Evolutionary conservation across 2,329 filamentous ascomycete species (phyloP).

Genomic region (Trichoderma sp.): DNA sequence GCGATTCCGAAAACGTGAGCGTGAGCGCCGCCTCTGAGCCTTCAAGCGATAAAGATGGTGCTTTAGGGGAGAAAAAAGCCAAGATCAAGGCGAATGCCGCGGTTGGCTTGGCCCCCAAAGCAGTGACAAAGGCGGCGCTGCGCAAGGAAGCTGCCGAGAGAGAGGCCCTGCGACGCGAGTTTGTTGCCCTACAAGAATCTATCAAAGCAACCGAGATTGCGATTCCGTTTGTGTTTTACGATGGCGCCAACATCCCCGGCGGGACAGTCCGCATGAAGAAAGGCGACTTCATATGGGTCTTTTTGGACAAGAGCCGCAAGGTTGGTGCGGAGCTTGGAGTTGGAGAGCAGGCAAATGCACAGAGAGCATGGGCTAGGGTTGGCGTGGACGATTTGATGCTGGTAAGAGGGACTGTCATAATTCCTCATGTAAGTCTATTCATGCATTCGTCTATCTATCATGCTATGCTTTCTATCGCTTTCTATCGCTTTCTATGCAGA

Average conservation of each 20-base stretch:
- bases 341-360: conserved; percentile 62
- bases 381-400: conserved; percentile 95
- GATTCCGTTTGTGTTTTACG: conserved; percentile 95
- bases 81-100: conserved; percentile 63
- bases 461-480: not conserved
- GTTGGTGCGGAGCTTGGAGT: conserved; percentile 81
- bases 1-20: conserved; percentile 44
- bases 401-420: conserved; percentile 84
- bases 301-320: conserved; percentile 87
- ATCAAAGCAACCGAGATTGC: conserved; percentile 87
- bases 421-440: conserved; percentile 75
- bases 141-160: conserved; percentile 76
- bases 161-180: conserved; percentile 78
- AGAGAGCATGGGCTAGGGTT: conserved; percentile 86
- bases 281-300: conserved; percentile 89
- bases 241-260: conserved; percentile 84
- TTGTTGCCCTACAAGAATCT: conserved; percentile 75
- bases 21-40: conserved; percentile 21
- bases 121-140: conserved; percentile 68
- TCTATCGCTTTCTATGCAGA: not conserved
- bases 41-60: conserved; percentile 20
- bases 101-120: conserved; percentile 65
- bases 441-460: conserved; percentile 9
- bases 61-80: conserved; percentile 31
- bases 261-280: conserved; percentile 86